These are phyloP conservation scores for Mycena amicta DNA, from an alignment of 768 basidiomycete genomes.

Conservation along the genomic window DNA sequence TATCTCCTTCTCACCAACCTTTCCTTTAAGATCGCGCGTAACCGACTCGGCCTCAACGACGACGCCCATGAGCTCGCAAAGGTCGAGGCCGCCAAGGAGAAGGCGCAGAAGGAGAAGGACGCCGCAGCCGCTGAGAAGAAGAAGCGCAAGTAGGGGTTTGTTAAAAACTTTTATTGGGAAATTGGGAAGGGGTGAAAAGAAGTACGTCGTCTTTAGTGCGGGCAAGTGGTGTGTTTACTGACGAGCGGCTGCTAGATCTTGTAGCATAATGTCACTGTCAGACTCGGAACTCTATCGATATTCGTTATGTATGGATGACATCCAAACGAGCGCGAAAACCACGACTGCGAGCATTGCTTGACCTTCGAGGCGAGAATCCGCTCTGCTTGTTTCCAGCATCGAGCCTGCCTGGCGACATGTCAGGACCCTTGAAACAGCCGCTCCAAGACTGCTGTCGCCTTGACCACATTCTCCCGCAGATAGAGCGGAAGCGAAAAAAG, in stretches of 20 bases:
- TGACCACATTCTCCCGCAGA: too few relatives aligned
- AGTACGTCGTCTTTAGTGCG: neutral
- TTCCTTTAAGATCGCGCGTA: conserved; percentile 76
- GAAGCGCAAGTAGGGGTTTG: conserved; percentile 18
- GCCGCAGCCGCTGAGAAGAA: conserved; percentile 18
- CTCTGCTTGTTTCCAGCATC: too few relatives aligned
- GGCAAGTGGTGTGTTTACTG: neutral
- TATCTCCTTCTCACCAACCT: neutral
- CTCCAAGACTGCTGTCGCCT: too few relatives aligned
- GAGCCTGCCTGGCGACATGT: too few relatives aligned
- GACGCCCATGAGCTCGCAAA: conserved; percentile 80
- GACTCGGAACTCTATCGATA: neutral
- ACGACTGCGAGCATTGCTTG: too few relatives aligned
- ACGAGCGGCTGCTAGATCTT: neutral
- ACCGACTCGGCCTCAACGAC: conserved; percentile 89
- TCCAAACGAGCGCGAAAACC: too few relatives aligned
- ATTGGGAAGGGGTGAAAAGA: neutral
- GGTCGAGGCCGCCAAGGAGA: conserved; percentile 66
- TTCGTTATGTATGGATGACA: neutral
- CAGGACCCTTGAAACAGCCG: too few relatives aligned
- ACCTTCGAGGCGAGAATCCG: too few relatives aligned
- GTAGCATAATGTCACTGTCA: too few relatives aligned
- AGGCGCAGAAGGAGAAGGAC: conserved; percentile 56
- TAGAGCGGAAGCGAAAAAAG: too few relatives aligned
- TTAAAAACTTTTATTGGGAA: too few relatives aligned